A percentile compares a stretch with the other conserved stretches of the same genome.
Evolutionary conservation across 2,329 filamentous ascomycete species (phyloP).

Genomic region (Penicillium sp.): DNA sequence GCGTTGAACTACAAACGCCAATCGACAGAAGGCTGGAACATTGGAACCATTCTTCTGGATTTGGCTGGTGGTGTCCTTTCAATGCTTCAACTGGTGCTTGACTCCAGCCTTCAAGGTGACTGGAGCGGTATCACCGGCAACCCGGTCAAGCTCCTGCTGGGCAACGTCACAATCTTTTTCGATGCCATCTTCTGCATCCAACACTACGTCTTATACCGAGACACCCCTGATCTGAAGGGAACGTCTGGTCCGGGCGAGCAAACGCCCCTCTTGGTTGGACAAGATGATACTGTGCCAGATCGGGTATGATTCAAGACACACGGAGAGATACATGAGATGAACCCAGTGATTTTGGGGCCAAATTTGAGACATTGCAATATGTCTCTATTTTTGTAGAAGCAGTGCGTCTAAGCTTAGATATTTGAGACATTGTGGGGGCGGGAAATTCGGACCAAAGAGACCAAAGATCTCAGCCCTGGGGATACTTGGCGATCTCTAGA

Average conservation of each 20-base stretch:
- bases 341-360: not conserved
- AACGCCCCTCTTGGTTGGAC: slow-evolving; percentile 31
- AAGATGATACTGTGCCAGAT: slow-evolving; percentile 6
- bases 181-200: slow-evolving; percentile 83
- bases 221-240: slow-evolving; percentile 23
- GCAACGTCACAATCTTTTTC: slow-evolving; percentile 82
- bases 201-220: slow-evolving; percentile 76
- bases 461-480: not conserved
- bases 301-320: not conserved
- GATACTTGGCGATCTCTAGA: not conserved
- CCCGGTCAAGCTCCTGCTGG: slow-evolving; percentile 82
- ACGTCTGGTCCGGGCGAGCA: slow-evolving; percentile 18
- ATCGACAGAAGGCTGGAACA: slow-evolving; percentile 86
- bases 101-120: slow-evolving; percentile 78
- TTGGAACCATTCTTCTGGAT: slow-evolving; percentile 79
- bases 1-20: slow-evolving; percentile 78
- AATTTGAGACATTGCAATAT: slow-evolving; percentile 17
- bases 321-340: not conserved
- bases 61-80: slow-evolving; percentile 78
- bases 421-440: slow-evolving; percentile 18
- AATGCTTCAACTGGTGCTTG: slow-evolving; percentile 75
- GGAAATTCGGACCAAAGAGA: not conserved
- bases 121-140: slow-evolving; percentile 92
- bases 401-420: not conserved
- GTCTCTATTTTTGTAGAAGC: slow-evolving; percentile 16